These are phyloP conservation scores for Wickerhamiella kurtzmanii DNA, from an alignment of 805 yeast genomes.

Conservation along the genomic window DNA sequence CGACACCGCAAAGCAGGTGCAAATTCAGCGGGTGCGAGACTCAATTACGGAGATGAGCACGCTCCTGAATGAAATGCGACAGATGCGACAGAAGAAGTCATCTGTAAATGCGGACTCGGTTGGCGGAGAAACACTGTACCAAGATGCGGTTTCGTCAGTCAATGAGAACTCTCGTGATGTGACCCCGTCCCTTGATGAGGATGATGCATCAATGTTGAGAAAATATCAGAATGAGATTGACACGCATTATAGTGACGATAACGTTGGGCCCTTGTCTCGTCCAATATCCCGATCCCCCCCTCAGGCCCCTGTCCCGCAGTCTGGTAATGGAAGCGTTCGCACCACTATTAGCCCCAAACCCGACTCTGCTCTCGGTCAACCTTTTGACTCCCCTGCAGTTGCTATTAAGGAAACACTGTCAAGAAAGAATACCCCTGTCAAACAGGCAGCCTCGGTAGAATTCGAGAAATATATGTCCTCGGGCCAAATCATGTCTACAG, in stretches of 20 bases:
- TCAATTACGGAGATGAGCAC: slow-evolving; percentile 15
- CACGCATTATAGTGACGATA: not conserved
- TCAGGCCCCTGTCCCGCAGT: not conserved
- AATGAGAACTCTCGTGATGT: not conserved
- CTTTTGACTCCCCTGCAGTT: not conserved
- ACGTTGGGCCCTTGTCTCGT: not conserved
- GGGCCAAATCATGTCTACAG: not conserved
- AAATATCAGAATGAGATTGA: not conserved
- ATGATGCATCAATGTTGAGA: not conserved
- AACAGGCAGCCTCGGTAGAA: not conserved
- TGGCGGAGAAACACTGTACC: not conserved
- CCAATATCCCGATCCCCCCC: not conserved
- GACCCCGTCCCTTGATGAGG: not conserved
- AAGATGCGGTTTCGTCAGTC: not conserved
- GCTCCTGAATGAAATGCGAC: slow-evolving; percentile 13
- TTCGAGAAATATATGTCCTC: not conserved
- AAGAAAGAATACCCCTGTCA: not conserved
- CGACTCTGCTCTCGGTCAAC: not conserved
- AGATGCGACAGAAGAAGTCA: slow-evolving; percentile 5
- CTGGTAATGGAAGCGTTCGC: too few species aligned
- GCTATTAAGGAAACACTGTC: not conserved
- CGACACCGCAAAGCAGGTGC: slow-evolving; percentile 13
- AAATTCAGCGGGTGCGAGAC: slow-evolving; percentile 15
- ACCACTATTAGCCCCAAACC: not conserved
- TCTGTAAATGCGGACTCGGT: not conserved